Evolutionary conservation across 345 rosid genomes (phyloP).

Genomic region (Citrus reticulata): DNA sequence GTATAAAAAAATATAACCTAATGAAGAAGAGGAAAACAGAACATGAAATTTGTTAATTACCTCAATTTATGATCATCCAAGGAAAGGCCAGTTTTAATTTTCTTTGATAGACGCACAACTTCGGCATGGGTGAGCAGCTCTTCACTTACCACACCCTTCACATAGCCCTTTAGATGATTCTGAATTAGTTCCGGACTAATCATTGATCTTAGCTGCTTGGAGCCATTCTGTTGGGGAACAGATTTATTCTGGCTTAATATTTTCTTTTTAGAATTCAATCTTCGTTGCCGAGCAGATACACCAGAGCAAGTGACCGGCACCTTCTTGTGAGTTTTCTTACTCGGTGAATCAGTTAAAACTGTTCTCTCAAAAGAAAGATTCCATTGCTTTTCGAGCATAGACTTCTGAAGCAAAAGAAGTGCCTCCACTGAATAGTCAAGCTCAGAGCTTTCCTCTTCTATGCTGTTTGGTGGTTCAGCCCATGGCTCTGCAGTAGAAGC

Average conservation of each 20-base stretch:
- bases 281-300: slow-evolving; percentile 74
- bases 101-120: slow-evolving; percentile 75
- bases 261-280: slow-evolving; percentile 51
- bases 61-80: slow-evolving; percentile 76
- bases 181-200: slow-evolving; percentile 57
- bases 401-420: slow-evolving; percentile 78
- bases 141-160: slow-evolving; percentile 69
- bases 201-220: slow-evolving; percentile 39
- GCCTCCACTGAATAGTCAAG: slow-evolving; percentile 66
- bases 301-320: slow-evolving; percentile 66
- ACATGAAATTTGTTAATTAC: slow-evolving; percentile 28
- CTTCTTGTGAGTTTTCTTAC: slow-evolving; percentile 35
- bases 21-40: background rate
- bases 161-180: slow-evolving; percentile 67
- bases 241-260: slow-evolving; percentile 28
- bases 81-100: slow-evolving; percentile 72
- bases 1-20: background rate
- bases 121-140: slow-evolving; percentile 72
- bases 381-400: slow-evolving; percentile 94
- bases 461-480: slow-evolving; percentile 32
- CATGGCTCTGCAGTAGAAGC: slow-evolving; percentile 35
- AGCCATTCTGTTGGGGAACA: slow-evolving; percentile 21
- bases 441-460: slow-evolving; percentile 43
- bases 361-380: slow-evolving; percentile 69
- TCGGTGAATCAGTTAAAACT: slow-evolving; percentile 26